phyloP scores from a whole-genome alignment of 2,329 filamentous ascomycete species.

The Emmonsiellopsis sp. region DNA sequence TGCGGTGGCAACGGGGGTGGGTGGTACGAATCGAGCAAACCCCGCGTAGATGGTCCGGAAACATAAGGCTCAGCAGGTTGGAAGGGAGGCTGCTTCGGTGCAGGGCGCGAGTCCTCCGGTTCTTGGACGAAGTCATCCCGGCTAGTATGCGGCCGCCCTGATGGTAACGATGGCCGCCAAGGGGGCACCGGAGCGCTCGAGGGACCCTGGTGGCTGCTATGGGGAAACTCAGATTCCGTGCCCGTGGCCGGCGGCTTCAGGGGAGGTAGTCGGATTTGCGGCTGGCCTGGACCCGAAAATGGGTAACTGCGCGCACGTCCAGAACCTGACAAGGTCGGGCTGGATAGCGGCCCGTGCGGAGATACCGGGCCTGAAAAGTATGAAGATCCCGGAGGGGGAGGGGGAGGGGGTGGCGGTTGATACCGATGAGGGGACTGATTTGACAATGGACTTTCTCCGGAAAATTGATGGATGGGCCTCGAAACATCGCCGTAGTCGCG shows the following conservation, averaged over 20 bases:
- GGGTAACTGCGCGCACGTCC: not conserved
- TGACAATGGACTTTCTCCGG: not conserved
- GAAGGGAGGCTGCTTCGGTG: not conserved
- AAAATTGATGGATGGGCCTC: not conserved
- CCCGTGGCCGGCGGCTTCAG: slow-evolving; percentile 4
- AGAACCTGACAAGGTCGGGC: not conserved
- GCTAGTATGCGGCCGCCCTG: not conserved
- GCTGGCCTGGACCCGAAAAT: not conserved
- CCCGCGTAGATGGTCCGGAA: not conserved
- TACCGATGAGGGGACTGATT: slow-evolving; percentile 4
- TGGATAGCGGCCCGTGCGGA: slow-evolving; percentile 1
- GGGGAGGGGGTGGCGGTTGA: not conserved
- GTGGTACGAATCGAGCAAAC: not conserved
- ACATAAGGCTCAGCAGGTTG: not conserved
- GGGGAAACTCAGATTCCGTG: slow-evolving; percentile 3
- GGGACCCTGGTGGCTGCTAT: not conserved
- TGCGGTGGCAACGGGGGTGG: not conserved
- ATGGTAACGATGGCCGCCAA: not conserved
- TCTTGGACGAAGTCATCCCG: not conserved
- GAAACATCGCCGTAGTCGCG: not conserved
- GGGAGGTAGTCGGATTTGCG: slow-evolving; percentile 6
- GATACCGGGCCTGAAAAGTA: slow-evolving; percentile 3
- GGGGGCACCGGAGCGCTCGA: not conserved
- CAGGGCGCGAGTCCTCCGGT: not conserved
- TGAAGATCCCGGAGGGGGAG: not conserved